Conservation (phyloP, 768 basidiomycete genomes). For the Daedalea quercina region DNA sequence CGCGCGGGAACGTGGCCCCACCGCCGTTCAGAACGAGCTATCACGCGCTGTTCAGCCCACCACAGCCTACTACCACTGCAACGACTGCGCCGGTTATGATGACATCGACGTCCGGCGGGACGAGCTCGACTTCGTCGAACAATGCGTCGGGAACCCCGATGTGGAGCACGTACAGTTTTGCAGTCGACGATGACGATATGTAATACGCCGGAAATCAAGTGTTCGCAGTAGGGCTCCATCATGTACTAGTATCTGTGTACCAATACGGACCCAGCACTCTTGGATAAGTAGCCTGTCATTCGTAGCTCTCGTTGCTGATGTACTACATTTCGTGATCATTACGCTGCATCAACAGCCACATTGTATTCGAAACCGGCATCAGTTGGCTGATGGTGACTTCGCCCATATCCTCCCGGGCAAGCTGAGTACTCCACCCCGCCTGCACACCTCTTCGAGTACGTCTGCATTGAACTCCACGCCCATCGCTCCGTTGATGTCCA, state of each 20-base stretch:
- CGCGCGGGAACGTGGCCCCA: neutral
- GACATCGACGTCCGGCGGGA: neutral
- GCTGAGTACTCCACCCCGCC: slow-evolving; percentile 66
- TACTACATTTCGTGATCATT: neutral
- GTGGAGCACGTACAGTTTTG: neutral
- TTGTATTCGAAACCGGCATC: too few species aligned
- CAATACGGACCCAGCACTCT: neutral
- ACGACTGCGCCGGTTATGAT: neutral
- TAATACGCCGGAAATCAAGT: neutral
- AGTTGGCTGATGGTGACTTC: slow-evolving; percentile 12
- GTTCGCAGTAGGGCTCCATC: neutral
- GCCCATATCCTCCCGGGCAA: slow-evolving; percentile 62
- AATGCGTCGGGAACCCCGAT: neutral
- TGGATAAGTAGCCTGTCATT: neutral
- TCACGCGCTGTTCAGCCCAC: neutral
- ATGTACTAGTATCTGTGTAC: neutral
- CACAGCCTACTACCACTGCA: neutral
- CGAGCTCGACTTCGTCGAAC: neutral
- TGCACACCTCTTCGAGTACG: slow-evolving; percentile 60
- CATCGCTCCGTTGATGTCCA: slow-evolving; percentile 55
- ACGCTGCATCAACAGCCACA: too few species aligned
- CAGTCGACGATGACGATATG: neutral
- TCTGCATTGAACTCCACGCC: slow-evolving; percentile 37
- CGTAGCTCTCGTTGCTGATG: neutral
- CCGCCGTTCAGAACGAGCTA: neutral